Conservation (phyloP, 306 rosid genomes). For the Castanopsis chinensis region DNA sequence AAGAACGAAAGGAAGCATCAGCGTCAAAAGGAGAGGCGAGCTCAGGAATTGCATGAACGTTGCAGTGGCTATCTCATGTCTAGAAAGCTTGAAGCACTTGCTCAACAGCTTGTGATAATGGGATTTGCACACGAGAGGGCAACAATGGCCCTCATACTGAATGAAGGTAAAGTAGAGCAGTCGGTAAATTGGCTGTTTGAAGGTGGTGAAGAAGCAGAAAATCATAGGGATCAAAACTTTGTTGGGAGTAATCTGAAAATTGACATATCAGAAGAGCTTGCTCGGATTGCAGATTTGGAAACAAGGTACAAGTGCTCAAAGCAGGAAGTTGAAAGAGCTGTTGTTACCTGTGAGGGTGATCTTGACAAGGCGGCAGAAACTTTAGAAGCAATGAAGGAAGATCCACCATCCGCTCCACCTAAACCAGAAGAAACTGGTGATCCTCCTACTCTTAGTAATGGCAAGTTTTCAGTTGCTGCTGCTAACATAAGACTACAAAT, state of each 20-base stretch:
- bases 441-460: slow-evolving; percentile 52
- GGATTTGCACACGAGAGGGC: slow-evolving; percentile 89
- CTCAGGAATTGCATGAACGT: slow-evolving; percentile 89
- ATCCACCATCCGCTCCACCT: slow-evolving; percentile 53
- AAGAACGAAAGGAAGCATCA: slow-evolving; percentile 97
- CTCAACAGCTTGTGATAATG: slow-evolving; percentile 87
- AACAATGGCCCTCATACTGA: slow-evolving; percentile 79
- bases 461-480: slow-evolving; percentile 55
- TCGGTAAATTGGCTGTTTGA: slow-evolving; percentile 86
- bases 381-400: slow-evolving; percentile 63
- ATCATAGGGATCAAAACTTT: slow-evolving; percentile 43
- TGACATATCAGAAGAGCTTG: slow-evolving; percentile 95
- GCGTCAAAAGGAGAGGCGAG: slow-evolving; percentile 95
- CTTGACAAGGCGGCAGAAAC: slow-evolving; percentile 78
- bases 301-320: slow-evolving; percentile 61
- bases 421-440: slow-evolving; percentile 86
- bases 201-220: slow-evolving; percentile 62
- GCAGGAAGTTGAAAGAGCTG: slow-evolving; percentile 94
- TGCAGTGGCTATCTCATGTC: slow-evolving; percentile 90
- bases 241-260: slow-evolving; percentile 68
- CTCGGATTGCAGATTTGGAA: slow-evolving; percentile 69
- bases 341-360: slow-evolving; percentile 86
- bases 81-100: slow-evolving; percentile 87
- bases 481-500: slow-evolving; percentile 50
- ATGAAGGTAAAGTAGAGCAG: slow-evolving; percentile 92